Percentiles rank a stretch among this genome's conserved stretches.
These are phyloP conservation scores for Suillus sp. DNA, from an alignment of 768 basidiomycete genomes.

Conservation along the genomic window DNA sequence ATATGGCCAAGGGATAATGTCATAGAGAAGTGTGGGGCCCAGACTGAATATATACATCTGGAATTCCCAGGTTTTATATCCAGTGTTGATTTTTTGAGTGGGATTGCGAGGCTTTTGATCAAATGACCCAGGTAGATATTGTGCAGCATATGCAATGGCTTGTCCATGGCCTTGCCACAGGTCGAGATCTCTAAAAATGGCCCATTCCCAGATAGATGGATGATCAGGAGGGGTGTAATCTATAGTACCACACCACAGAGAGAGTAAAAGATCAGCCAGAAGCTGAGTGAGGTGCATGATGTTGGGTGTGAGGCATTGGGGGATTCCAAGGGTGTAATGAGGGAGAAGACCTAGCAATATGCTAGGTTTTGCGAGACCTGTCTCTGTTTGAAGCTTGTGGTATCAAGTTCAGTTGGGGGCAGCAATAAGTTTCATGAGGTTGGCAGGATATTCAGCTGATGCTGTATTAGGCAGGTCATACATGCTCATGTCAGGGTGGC, in stretches of 20 bases:
- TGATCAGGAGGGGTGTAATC: slow-evolving; percentile 22
- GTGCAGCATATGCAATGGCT: slow-evolving; percentile 14
- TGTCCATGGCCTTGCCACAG: slow-evolving; percentile 25
- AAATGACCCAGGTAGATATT: slow-evolving; percentile 21
- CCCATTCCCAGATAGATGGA: slow-evolving; percentile 35
- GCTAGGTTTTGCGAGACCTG: slow-evolving; percentile 37
- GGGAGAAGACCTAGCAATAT: slow-evolving; percentile 38
- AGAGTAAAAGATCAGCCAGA: slow-evolving; percentile 20
- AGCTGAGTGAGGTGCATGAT: too few species aligned
- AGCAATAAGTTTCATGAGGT: not conserved
- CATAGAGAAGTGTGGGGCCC: slow-evolving; percentile 22
- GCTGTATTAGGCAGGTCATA: slow-evolving; percentile 16
- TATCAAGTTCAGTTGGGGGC: slow-evolving; percentile 27
- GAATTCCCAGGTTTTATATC: slow-evolving; percentile 34
- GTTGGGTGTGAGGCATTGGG: slow-evolving; percentile 36
- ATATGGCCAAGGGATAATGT: slow-evolving; percentile 19
- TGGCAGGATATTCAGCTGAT: slow-evolving; percentile 12
- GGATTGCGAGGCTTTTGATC: slow-evolving; percentile 28
- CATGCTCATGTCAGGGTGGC: slow-evolving; percentile 35
- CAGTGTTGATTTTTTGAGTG: too few species aligned
- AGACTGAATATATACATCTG: slow-evolving; percentile 24
- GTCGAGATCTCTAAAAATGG: slow-evolving; percentile 21
- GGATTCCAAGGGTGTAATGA: slow-evolving; percentile 28
- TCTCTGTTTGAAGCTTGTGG: slow-evolving; percentile 26
- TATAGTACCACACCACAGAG: slow-evolving; percentile 5